Base-by-base conservation (phyloP, 345 rosid genomes). In the Hibiscus mutabilis region DNA sequence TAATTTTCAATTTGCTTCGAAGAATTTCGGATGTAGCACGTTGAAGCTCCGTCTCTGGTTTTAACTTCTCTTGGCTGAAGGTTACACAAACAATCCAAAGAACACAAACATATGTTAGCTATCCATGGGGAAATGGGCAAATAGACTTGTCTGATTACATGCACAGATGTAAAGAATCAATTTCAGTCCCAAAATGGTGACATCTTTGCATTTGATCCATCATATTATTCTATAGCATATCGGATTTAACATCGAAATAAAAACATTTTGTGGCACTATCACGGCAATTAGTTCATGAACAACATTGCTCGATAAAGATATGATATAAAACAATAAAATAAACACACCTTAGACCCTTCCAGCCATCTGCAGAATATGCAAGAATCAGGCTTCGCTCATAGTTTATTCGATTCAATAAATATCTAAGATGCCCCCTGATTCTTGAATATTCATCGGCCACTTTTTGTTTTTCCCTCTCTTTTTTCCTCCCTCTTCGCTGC, bases 351-450 rank as follows among this genome's bases (percentile, higher is more conserved):
- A 86, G 84, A 60, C 98, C 96, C 86, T 92, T 95, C 99, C 98
- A 95, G 72, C 99, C 99, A 84, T 95, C 98, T 33, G 88, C 81
- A 58, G 97, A 95, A 80, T 95, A 95, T 8, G 99, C 99, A 37
- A 82, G 82, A 70, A 95, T 95, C 65, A 95, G 83, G 79, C 82
- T 95, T 77, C 80, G 88, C 82, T 95, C 97, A 35, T 90, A 95
- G 78, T 68, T 81, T 60, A 92, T 92, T 73, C 92, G 82, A 68
- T 79, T 84, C 66, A 92, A 74, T 7, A 95, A 81, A 75, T 95
- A 95, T 49, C 93, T 79, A 61, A 95, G 86, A 71, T 86, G 92
- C 65, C 56, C 78, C 78, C 78, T 90, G 78, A 87, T 88, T 78
- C 82, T 89, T 72, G 87, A 85, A 84, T 84, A 89, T 79, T 95